Conservation (phyloP, 176 grass and related monocot species). For the Triticum timopheevii region DNA sequence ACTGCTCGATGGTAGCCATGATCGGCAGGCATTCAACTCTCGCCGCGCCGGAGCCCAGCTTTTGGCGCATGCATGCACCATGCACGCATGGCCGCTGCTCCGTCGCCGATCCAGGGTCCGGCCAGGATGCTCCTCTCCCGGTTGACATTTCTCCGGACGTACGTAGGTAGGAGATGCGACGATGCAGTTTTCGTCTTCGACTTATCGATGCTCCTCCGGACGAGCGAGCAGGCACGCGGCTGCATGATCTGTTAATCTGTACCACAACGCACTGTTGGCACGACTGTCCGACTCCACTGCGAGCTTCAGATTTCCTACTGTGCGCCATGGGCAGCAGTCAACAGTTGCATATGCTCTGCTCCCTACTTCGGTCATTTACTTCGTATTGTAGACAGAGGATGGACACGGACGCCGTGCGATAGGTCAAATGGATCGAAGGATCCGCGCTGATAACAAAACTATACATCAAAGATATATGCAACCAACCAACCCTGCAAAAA, state of each 20-base stretch:
- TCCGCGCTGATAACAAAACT: neutral
- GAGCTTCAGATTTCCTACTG: neutral
- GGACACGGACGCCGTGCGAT: neutral
- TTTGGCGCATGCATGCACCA: neutral
- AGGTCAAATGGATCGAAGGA: neutral
- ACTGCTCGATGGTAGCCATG: neutral
- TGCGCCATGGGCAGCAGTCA: neutral
- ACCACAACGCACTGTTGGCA: neutral
- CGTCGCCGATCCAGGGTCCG: neutral
- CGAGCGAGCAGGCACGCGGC: neutral
- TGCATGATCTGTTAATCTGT: neutral
- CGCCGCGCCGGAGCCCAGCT: neutral
- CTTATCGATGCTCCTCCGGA: neutral
- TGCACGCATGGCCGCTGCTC: neutral
- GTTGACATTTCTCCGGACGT: neutral
- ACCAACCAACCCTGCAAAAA: neutral
- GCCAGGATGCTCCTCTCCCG: neutral
- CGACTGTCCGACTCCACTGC: neutral
- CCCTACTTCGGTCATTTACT: neutral
- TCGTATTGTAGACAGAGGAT: neutral
- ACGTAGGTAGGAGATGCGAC: neutral
- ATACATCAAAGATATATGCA: neutral
- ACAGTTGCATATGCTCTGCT: neutral
- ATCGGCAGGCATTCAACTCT: neutral
- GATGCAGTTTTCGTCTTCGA: neutral